Evolutionary conservation across 768 basidiomycete species (phyloP), one percentile per base, ranked within the genome.

Genomic region (Arthromyces matolae): DNA sequence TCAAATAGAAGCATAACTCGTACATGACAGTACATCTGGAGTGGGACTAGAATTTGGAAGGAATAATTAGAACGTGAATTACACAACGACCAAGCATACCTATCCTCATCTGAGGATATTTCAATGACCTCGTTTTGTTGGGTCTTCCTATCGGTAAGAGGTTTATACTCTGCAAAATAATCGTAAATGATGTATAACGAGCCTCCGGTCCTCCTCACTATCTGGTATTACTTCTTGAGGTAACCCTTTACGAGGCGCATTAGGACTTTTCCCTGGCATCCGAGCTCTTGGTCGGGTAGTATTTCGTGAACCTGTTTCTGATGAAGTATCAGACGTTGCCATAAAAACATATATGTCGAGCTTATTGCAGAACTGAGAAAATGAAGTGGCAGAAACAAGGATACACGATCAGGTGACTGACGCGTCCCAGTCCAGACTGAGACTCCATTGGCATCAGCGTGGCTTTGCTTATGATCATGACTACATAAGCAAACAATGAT

Each of bases 91-190:
- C n/a, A n/a, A n/a, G 68, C 71, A 50, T 42, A n/a, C 71, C 68
- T 47, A 22, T 70, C 65, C 42, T 71, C 71, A 29, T 72, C 75
- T 28, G 79, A 81, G 14, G 77, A 80, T 60, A 81, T 76, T 54
- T 81, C 77, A 49, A 84, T 80, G 19, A 82, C 64, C 35, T 71
- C 64, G 5, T 23, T 18, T 5, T 19, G 12, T n/a, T 19, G 22
- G 8, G 2, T 33, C 55, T 53, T 29, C 54, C 42, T 40, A 20
- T 3, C 16, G 7, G 20, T 6, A 38, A 33, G 10, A 23, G 27
- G 32, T 13, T 20, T 8, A 19, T 16, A 20, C 18, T 34, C 31
- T n/a, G 37, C 14, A 9, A 43, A 19, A 25, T n/a, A 19, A 7
- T 10, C 16, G 4, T 8, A 29, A 29, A 9, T 20, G 1, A 16